Evolutionary conservation across 352 stramenopile genomes (phyloP).

Genomic region (Globisporangium cederbergense): DNA sequence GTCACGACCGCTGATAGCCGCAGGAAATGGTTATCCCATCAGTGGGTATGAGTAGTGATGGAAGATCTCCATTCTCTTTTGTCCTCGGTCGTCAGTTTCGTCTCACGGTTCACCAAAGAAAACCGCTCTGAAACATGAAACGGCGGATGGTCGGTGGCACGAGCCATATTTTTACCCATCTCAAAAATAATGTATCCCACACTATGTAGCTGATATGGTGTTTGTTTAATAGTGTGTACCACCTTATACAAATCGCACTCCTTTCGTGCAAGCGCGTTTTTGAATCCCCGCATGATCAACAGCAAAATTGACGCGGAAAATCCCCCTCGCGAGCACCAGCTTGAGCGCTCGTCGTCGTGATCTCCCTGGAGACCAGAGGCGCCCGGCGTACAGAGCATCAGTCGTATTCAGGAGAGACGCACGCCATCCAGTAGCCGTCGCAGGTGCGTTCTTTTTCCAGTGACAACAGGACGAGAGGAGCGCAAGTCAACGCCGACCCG

Average conservation of each 20-base stretch:
- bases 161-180: background rate
- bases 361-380: background rate
- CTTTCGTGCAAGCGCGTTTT: background rate
- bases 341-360: background rate
- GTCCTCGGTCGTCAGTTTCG: background rate
- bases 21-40: background rate
- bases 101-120: background rate
- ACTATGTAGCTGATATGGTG: background rate
- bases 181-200: background rate
- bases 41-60: background rate
- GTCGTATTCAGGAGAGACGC: background rate
- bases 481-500: background rate
- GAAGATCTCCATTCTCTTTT: background rate
- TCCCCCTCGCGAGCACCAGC: background rate
- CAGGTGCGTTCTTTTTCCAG: background rate
- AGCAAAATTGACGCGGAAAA: constrained; percentile 9
- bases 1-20: background rate
- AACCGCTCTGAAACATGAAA: background rate
- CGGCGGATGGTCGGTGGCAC: constrained; percentile 4
- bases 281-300: background rate
- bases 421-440: background rate
- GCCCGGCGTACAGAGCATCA: background rate
- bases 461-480: background rate
- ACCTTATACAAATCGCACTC: background rate
- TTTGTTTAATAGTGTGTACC: background rate